Base-by-base conservation (phyloP, 352 stramenopile species). In the Globisporangium middletonii region DNA sequence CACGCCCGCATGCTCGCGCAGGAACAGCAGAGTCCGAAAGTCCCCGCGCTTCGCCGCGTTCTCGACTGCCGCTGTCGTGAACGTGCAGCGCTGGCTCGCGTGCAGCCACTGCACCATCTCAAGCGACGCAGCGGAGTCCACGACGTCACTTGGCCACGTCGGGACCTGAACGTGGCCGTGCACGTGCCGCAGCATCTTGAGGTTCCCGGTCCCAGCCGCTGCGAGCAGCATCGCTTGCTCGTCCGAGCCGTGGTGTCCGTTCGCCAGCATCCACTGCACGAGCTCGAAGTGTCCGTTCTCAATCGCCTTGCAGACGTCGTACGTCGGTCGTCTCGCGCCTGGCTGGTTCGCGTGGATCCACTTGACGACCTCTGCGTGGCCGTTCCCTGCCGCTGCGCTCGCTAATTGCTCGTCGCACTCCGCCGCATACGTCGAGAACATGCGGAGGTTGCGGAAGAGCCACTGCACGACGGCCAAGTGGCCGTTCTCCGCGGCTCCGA, bases 51-150 rank as follows among this genome's bases (percentile, higher is more conserved):
- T 26, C 12, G 42, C 51, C 5, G 38, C 51, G 8, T 45, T 48
- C 23, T 57, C 23, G 23, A 57, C 42, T 13, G 51, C 51, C 13
- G 11, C 37, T 1, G 26, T 41, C 23, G 51, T 57, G 23, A 16
- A 57, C 13, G 4, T 27, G 23, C 30, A 11, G 47, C 2, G n/a
- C 30, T 15, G 47, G 33, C 68, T 23, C 11, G 35, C 50, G 44
- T 75, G 63, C 7, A 77, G 59, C 57, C 70, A 77, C 28, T 72
- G 50, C n/a, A 70, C 53, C 8, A 72, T 50, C 2, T 60, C 38
- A 12, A 72, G 6, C 6, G 43, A 48, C 19, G 43, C 9, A 27
- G 19, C 43, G 43, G 4, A 27, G n/a, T 48, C 43, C 43, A 27
- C 19, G 16, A 48, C 8, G 3, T 26, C 3, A 0, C 1, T 12